phyloP scores from a whole-genome alignment of 2,329 filamentous ascomycete species.

The Simplicillium aogashimaense region DNA sequence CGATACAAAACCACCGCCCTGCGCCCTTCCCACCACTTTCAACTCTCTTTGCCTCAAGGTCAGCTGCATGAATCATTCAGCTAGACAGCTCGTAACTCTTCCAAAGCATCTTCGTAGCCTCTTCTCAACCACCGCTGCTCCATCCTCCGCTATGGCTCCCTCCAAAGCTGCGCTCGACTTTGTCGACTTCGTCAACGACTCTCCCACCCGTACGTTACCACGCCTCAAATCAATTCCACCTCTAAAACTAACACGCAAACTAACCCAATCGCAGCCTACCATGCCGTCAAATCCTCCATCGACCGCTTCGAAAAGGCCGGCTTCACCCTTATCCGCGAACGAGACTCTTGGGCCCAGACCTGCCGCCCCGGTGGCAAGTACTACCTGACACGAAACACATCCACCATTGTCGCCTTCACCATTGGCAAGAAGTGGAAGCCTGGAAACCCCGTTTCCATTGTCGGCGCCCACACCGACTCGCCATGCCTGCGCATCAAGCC shows the following conservation, averaged over 20 bases:
- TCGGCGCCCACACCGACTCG: constrained; percentile 94
- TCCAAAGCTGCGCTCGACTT: constrained; percentile 65
- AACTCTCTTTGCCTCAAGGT: too few relatives aligned
- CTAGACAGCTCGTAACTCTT: too few relatives aligned
- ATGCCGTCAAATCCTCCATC: constrained; percentile 76
- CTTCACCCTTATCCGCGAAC: constrained; percentile 82
- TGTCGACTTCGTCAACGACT: constrained; percentile 86
- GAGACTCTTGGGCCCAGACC: constrained; percentile 74
- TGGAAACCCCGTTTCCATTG: constrained; percentile 83
- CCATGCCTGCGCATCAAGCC: constrained; percentile 89
- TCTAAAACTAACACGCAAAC: constrained; percentile 7
- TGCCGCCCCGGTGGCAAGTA: constrained; percentile 87
- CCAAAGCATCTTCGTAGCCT: too few relatives aligned
- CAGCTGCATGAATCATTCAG: too few relatives aligned
- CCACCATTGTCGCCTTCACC: constrained; percentile 85
- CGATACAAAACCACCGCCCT: too few relatives aligned
- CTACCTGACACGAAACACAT: constrained; percentile 88
- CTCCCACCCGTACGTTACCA: constrained; percentile 82
- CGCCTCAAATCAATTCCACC: neutral
- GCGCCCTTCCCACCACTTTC: too few relatives aligned
- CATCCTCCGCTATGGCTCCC: constrained; percentile 36
- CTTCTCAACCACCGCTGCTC: constrained; percentile 2
- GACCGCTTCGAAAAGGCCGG: constrained; percentile 70
- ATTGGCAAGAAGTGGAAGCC: constrained; percentile 86
- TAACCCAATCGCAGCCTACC: constrained; percentile 59